Evolutionary conservation across 306 rosid species (phyloP), one percentile per base, ranked within the genome.

Genomic region (Cyclanthera cordifolia): DNA sequence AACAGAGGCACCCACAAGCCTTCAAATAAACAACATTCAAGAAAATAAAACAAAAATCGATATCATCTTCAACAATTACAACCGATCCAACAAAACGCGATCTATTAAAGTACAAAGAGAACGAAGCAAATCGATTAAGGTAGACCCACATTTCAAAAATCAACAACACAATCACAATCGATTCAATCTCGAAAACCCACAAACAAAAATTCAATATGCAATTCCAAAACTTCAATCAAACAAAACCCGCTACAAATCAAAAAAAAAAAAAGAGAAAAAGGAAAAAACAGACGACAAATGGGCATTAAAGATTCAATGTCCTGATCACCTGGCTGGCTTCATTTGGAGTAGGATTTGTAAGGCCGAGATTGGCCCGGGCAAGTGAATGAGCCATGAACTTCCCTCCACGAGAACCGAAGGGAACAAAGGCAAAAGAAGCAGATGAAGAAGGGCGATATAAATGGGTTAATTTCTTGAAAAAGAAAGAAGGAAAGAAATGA

Each of bases 341-440:
- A 50, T 67, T 48, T 50, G 14, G 67, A 39, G 84, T 41, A 27
- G 99, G 95, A 49, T 79, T 76, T 27, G 99, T 93, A 70, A 93
- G 99, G 77, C 96, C 96, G 19, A 93, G 99, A 70, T 82, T 86
- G 84, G 87, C 88, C 58, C 30, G 77, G 39, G 98, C 82, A 45
- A 80, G 80, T 47, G 93, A 57, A 78, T 87, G 95, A 77, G 91
- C 82, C 99, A 88, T 93, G 83, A 75, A 82, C 65, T 74, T 83
- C 41, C 61, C 75, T 61, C 85, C 63, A 19, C 82, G 76, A 28
- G 48, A 67, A 63, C 71, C 63, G 57, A 79, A 78, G 17, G 85
- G 85, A 0, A 76, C 5, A 11, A 81, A 70, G 16, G 76, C 20
- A 45, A 84, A 77, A 51, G 80, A 82, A 57, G 84, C 55, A n/a